Conservation (phyloP, 2,329 filamentous ascomycete species). For the Ophiostoma himal-ulmi region DNA sequence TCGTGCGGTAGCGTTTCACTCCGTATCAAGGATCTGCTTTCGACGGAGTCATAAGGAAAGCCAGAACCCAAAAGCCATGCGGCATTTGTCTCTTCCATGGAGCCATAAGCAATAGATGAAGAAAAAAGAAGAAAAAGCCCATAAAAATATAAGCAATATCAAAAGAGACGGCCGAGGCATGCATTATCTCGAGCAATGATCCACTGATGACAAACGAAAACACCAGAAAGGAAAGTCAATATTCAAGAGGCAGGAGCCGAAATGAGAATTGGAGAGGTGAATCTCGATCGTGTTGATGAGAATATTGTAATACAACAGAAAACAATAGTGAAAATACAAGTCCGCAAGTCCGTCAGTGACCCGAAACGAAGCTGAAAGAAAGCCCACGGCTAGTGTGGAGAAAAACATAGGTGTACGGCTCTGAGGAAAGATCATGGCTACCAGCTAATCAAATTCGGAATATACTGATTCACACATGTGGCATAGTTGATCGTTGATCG, state of each 20-base stretch:
- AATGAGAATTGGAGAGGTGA: not conserved
- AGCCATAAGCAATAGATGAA: not conserved
- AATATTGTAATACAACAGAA: not conserved
- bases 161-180: not conserved
- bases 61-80: not conserved
- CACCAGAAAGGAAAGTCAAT: not conserved
- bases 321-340: not conserved
- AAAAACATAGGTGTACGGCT: not conserved
- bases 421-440: too few relatives aligned
- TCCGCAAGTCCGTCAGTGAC: not conserved
- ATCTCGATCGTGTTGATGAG: not conserved
- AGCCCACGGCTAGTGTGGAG: not conserved
- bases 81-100: not conserved
- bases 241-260: not conserved
- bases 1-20: not conserved
- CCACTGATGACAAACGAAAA: conserved; percentile 9
- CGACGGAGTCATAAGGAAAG: not conserved
- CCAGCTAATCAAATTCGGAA: too few relatives aligned
- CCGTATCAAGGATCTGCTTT: not conserved
- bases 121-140: too few relatives aligned
- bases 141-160: not conserved
- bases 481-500: not conserved
- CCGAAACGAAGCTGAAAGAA: not conserved
- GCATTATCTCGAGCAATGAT: not conserved
- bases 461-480: not conserved